A percentile compares a stretch with the other conserved stretches of the same genome.
Conservation (phyloP, 1,284 basidiomycete species). For the Leccinum subrobustum region DNA sequence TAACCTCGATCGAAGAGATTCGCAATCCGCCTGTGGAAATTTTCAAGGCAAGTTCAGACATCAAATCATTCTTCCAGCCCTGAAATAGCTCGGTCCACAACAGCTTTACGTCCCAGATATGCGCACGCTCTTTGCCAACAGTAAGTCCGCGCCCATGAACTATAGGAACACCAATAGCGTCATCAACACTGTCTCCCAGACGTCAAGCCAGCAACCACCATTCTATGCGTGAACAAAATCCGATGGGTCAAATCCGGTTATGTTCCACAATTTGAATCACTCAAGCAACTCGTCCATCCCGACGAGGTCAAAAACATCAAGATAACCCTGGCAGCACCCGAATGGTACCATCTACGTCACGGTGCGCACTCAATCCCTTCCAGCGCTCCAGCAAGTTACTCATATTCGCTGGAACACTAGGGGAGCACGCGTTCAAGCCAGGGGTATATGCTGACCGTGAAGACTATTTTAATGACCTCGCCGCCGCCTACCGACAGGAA, state of each 20-base stretch:
- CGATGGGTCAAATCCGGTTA: not conserved
- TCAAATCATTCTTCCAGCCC: not conserved
- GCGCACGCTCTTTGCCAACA: not conserved
- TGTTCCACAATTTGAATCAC: not conserved
- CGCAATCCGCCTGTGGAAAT: slow-evolving; percentile 20
- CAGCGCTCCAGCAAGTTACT: not conserved
- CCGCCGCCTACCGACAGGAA: not conserved
- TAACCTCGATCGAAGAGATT: slow-evolving; percentile 7
- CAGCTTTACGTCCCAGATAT: not conserved
- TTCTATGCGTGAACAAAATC: not conserved
- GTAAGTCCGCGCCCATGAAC: not conserved
- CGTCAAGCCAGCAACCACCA: not conserved
- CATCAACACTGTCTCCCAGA: not conserved
- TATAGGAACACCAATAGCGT: not conserved
- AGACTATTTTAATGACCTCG: slow-evolving; percentile 54
- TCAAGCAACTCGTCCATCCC: not conserved
- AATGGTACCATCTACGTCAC: not conserved
- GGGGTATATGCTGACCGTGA: slow-evolving; percentile 36
- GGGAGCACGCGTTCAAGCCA: slow-evolving; percentile 21
- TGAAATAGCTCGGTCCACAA: not conserved
- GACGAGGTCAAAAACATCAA: not conserved
- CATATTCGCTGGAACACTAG: slow-evolving; percentile 5
- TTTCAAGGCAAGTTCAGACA: slow-evolving; percentile 21
- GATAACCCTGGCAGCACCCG: not conserved
- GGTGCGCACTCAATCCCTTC: not conserved